These are phyloP conservation scores for Kwoniella bestiolae DNA, from an alignment of 768 basidiomycete genomes.

Conservation along the genomic window DNA sequence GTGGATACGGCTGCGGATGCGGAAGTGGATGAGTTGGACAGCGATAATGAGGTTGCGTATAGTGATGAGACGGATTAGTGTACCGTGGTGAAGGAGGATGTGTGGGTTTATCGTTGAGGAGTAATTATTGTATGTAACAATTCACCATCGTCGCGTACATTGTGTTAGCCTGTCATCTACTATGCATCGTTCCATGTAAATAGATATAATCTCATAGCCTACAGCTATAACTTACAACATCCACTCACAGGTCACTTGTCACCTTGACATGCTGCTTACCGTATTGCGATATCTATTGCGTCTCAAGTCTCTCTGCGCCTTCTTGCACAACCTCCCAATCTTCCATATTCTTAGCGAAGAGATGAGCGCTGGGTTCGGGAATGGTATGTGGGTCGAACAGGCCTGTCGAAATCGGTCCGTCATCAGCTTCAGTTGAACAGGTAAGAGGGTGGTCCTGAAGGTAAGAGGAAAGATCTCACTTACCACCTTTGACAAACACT, in stretches of 20 bases:
- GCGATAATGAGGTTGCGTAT: slow-evolving; percentile 2
- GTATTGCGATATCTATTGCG: slow-evolving; percentile 1
- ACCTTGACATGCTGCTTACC: no score
- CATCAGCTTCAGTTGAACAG: background rate
- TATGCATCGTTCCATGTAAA: no score
- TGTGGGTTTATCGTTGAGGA: background rate
- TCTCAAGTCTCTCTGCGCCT: slow-evolving; percentile 11
- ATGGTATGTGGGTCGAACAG: slow-evolving; percentile 16
- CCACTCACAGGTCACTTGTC: no score
- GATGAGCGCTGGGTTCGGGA: slow-evolving; percentile 10
- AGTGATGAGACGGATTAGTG: slow-evolving; percentile 15
- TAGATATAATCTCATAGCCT: no score
- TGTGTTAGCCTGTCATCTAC: background rate
- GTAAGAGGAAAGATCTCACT: slow-evolving; percentile 1
- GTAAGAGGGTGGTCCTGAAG: no score
- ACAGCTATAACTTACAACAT: no score
- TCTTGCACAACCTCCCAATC: slow-evolving; percentile 24
- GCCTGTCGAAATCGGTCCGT: background rate
- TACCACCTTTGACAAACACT: slow-evolving; percentile 25
- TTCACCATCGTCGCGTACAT: no score
- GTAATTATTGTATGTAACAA: no score
- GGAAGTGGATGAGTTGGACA: slow-evolving; percentile 31
- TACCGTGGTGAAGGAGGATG: background rate
- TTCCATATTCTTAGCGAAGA: slow-evolving; percentile 26
- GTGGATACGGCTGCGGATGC: background rate